Evolutionary conservation across 73 alveolate genomes (phyloP).

Genomic region (Tetrahymena borealis): DNA sequence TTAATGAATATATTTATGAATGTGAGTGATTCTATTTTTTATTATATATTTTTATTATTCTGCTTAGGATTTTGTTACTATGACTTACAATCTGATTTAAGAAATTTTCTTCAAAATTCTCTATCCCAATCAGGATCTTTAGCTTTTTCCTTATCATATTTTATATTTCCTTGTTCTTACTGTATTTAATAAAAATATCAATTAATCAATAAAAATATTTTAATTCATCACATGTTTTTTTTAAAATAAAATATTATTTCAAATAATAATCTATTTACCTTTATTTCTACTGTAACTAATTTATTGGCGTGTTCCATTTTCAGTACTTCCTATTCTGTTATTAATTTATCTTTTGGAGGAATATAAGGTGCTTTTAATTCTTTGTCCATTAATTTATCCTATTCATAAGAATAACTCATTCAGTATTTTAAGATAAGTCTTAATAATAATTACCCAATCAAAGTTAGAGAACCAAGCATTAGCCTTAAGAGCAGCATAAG

Average conservation of each 20-base stretch:
- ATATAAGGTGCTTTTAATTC: constrained; percentile 37
- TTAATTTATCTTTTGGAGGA: constrained; percentile 23
- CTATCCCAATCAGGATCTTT: constrained; percentile 46
- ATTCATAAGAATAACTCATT: neutral
- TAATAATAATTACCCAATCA: constrained; percentile 27
- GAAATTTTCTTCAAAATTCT: constrained; percentile 31
- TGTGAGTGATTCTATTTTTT: too few species aligned
- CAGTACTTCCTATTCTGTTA: neutral
- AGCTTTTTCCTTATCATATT: constrained; percentile 31
- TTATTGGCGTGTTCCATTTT: neutral
- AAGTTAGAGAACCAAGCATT: constrained; percentile 30
- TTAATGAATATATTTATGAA: too few species aligned
- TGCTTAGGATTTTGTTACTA: neutral
- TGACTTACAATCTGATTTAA: neutral
- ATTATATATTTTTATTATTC: too few species aligned
- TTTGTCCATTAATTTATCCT: constrained; percentile 36
- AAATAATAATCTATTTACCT: neutral
- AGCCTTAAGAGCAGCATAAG: constrained; percentile 33
- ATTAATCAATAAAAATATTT: too few species aligned
- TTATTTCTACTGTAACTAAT: neutral
- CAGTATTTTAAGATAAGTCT: neutral
- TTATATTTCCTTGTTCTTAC: neutral
- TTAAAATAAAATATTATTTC: too few species aligned
- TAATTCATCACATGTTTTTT: too few species aligned
- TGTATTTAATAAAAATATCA: neutral